Evolutionary conservation across 2,329 filamentous ascomycete species (phyloP).

Genomic region (Beauveria varroae): DNA sequence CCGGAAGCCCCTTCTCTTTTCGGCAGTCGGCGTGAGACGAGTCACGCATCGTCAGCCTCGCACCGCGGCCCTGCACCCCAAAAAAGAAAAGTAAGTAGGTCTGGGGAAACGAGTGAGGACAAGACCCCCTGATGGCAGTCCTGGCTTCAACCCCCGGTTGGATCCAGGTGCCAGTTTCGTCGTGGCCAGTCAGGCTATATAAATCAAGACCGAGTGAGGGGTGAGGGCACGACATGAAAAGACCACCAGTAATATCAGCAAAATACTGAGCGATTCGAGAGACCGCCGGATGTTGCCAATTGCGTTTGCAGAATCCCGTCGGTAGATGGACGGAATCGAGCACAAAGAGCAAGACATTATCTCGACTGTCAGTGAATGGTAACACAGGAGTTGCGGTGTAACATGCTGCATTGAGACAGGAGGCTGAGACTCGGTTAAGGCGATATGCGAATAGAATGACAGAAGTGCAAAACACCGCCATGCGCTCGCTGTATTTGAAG

Average conservation of each 20-base stretch:
- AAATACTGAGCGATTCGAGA: background rate
- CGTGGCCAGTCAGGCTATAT: background rate
- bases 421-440: background rate
- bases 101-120: no score
- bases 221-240: background rate
- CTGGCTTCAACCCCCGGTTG: background rate
- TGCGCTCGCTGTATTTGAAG: background rate
- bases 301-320: no score
- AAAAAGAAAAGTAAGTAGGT: no score
- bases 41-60: background rate
- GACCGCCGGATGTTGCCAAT: background rate
- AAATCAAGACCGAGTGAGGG: background rate
- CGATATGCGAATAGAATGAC: background rate
- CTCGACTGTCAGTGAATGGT: no score
- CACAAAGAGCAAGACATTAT: background rate
- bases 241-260: background rate
- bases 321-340: background rate
- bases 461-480: background rate
- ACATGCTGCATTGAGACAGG: background rate
- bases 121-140: no score
- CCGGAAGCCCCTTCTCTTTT: background rate
- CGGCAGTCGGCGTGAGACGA: background rate
- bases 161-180: background rate
- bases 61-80: background rate
- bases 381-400: slow-evolving; percentile 1